Evolutionary conservation across 2,329 filamentous ascomycete genomes (phyloP), one percentile per base, ranked within the genome.

Genomic region (Cordyceps militaris): DNA sequence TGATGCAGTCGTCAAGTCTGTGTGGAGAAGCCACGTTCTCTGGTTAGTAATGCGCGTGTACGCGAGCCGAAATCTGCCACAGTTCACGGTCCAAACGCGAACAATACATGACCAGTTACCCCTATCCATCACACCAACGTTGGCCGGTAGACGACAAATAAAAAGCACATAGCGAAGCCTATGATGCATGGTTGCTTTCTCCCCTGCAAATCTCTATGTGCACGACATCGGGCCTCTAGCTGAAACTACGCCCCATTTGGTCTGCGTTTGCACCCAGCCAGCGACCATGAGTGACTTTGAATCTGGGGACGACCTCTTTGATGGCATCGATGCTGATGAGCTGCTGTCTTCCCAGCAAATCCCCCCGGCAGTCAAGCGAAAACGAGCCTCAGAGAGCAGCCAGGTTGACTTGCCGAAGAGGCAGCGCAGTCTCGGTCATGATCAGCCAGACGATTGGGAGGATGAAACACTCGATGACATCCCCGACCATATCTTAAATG

Each of bases 231-330:
- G 11, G 24, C 24, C 7, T 23, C 21, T 38, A 19, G 11, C 14
- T 16, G 10, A 3, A 46, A 46, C 16, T 13, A 9, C 24, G 23
- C 13, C 50, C 26, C 19, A 14, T 14, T 6, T 5, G 7, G 14
- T 26, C 11, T n/a, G 16, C 19, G 14, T 43, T 13, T n/a, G 4
- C 26, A 53, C 34, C 23, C 19, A 14, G 3, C 7, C 16, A 43
- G 21, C 24, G 3, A 43, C 23, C 26, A 53, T 53, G 50, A 53
- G 50, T 14, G 66, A 64, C 1, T 68, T 68, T 10, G 65, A 65
- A 23, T 65, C 65, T 3, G 66, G 65, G 1, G 66, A 67, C 49
- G 66, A 65, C 24, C 66, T 68, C 28, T 66, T 66, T 28, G 60
- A 64, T 4, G 64, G 55, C 0, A 40, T 66, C 2, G 60, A 60